phyloP scores from a whole-genome alignment of 2,329 filamentous ascomycete genomes.

The Cytospora leucostoma region DNA sequence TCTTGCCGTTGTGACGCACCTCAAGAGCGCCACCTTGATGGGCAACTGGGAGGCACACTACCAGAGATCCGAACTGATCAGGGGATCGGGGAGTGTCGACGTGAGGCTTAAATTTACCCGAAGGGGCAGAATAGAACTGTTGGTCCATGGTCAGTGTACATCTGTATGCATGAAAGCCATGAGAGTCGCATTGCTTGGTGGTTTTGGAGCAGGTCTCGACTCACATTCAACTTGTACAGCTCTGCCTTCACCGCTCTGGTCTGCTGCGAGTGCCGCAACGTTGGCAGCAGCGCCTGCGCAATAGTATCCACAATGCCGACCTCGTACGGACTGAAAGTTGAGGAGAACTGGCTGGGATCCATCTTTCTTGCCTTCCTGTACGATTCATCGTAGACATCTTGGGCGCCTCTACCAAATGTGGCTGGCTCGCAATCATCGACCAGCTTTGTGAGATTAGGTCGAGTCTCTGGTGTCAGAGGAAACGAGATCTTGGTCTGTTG shows the following conservation, averaged over 20 bases:
- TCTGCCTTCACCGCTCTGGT: conserved; percentile 48
- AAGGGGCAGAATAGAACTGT: conserved; percentile 53
- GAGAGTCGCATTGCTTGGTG: too few relatives aligned
- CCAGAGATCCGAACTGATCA: conserved; percentile 54
- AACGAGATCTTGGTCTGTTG: conserved; percentile 13
- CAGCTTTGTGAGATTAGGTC: conserved; percentile 30
- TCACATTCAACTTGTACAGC: conserved; percentile 59
- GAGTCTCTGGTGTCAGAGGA: conserved; percentile 16
- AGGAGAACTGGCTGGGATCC: conserved; percentile 48
- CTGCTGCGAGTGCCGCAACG: conserved; percentile 30
- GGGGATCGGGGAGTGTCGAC: conserved; percentile 54
- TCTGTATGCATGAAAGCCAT: not conserved
- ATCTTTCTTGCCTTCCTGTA: conserved; percentile 57
- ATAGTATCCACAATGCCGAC: conserved; percentile 54
- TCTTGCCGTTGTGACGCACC: conserved; percentile 43
- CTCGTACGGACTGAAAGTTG: conserved; percentile 53
- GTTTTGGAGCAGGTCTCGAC: not conserved
- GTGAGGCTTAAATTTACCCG: conserved; percentile 52
- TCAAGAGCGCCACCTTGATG: conserved; percentile 46
- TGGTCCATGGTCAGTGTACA: not conserved
- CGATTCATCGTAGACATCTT: conserved; percentile 52
- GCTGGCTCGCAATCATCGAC: conserved; percentile 44
- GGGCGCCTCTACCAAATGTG: conserved; percentile 47
- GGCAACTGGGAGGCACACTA: conserved; percentile 48
- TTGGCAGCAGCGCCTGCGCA: conserved; percentile 47